Conservation (phyloP, 78 protist genomes). For the Dictyostelium capitatum region DNA sequence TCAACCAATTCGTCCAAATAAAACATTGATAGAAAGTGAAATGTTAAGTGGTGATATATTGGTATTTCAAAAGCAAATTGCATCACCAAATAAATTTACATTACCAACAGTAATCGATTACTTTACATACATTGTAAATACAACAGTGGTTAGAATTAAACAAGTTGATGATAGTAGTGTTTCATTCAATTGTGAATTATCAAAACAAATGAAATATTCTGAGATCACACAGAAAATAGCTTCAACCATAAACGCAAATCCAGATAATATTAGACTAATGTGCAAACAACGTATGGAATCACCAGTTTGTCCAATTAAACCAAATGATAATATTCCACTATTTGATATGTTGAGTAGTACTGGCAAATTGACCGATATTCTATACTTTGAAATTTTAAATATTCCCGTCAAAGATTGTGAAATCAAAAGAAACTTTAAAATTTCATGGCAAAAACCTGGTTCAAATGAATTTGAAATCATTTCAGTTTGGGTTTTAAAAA, state of each 20-base stretch:
- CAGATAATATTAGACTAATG: slow-evolving; percentile 51
- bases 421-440: slow-evolving; percentile 54
- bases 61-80: slow-evolving; percentile 58
- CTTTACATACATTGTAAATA: slow-evolving; percentile 20
- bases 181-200: slow-evolving; percentile 24
- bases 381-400: slow-evolving; percentile 58
- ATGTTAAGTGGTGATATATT: slow-evolving; percentile 66
- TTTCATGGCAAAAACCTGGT: slow-evolving; percentile 56
- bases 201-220: slow-evolving; percentile 59
- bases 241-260: slow-evolving; percentile 11
- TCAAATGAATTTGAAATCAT: slow-evolving; percentile 17
- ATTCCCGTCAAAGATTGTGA: slow-evolving; percentile 79
- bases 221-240: slow-evolving; percentile 51
- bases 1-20: slow-evolving; percentile 26
- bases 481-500: slow-evolving; percentile 52
- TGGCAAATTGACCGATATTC: slow-evolving; percentile 8
- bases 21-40: not conserved
- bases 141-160: slow-evolving; percentile 28
- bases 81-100: not conserved
- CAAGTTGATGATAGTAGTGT: slow-evolving; percentile 40
- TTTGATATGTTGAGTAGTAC: slow-evolving; percentile 26
- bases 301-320: slow-evolving; percentile 44
- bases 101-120: slow-evolving; percentile 33
- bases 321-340: slow-evolving; percentile 77
- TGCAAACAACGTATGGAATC: not conserved